Evolutionary conservation across 768 basidiomycete species (phyloP), one percentile per base, ranked within the genome.

Genomic region (Pleurotus sapidus): DNA sequence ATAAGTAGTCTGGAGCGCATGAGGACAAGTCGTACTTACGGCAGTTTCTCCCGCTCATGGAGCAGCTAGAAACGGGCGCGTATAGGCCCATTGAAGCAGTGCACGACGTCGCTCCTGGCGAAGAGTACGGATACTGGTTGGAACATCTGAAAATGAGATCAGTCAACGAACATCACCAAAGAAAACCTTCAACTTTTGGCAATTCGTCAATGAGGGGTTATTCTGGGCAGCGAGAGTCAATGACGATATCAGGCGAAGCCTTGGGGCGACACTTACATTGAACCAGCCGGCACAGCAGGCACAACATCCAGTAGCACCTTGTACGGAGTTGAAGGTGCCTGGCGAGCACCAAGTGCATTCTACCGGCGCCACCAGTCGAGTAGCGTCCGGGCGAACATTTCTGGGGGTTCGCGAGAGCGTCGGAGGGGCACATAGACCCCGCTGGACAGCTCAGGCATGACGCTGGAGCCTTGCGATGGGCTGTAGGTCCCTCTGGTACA

Each of bases 251-350:
- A 34, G 30, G 11, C 30, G 4, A 34, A 34, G 9, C 30, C 8
- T 34, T 11, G 11, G 11, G 37, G 15, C 39, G 8, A 55, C 17
- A 61, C 62, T 37, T 34, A 65, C 70, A 50, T 66, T 67, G 48
- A 63, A 69, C 60, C 63, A 68, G 37, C 67, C 67, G 8, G 67
- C 66, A 15, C 66, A 63, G 47, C 68, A 69, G 15, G 55, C 18
- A 48, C 70, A 71, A 55, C 68, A 68, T 6, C 59, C 55, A 9
- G 66, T 66, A 3, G 68, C 62, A 6, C 61, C 64, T 18, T 64
- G 64, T n/a, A 66, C 60, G 40, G 59, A 63, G 59, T 67, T 67
- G 54, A 69, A 69, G 11, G 58, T 59, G 7, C 68, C 70, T 8
- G 64, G 59, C 9, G 65, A 30, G 51, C 70, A 71, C 42, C 14